phyloP scores from a whole-genome alignment of 768 basidiomycete species.

The Serendipita sp. region DNA sequence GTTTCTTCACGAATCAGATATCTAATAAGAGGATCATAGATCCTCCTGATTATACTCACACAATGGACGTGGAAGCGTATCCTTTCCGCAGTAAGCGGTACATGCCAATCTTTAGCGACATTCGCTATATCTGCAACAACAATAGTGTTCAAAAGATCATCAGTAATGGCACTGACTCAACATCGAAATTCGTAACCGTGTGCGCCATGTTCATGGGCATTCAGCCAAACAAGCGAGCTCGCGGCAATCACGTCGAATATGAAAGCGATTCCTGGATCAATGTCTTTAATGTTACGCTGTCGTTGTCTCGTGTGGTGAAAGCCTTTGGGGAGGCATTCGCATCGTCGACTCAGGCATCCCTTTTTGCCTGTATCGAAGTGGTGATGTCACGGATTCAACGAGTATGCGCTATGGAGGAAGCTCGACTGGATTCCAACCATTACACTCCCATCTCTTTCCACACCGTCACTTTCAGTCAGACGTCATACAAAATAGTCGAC shows the following conservation, averaged over 20 bases:
- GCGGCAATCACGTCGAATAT: slow-evolving; percentile 76
- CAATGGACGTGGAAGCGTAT: slow-evolving; percentile 64
- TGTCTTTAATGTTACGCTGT: slow-evolving; percentile 88
- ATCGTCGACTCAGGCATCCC: slow-evolving; percentile 37
- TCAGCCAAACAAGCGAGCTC: slow-evolving; percentile 77
- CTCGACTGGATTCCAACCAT: slow-evolving; percentile 49
- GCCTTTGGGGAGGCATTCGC: slow-evolving; percentile 74
- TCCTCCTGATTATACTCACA: slow-evolving; percentile 19
- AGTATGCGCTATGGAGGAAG: slow-evolving; percentile 51
- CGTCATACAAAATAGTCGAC: slow-evolving; percentile 42
- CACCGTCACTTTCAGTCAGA: slow-evolving; percentile 45
- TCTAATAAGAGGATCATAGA: slow-evolving; percentile 46
- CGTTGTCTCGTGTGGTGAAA: slow-evolving; percentile 74
- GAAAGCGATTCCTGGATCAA: slow-evolving; percentile 95
- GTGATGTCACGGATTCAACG: slow-evolving; percentile 58
- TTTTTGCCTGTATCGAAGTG: slow-evolving; percentile 48
- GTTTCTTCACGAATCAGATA: slow-evolving; percentile 90
- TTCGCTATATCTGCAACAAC: slow-evolving; percentile 73
- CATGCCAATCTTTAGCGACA: slow-evolving; percentile 85
- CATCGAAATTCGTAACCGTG: slow-evolving; percentile 55
- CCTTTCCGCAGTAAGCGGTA: slow-evolving; percentile 92
- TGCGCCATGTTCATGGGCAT: slow-evolving; percentile 87
- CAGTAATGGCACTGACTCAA: slow-evolving; percentile 45
- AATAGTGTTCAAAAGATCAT: slow-evolving; percentile 66
- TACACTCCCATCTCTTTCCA: slow-evolving; percentile 50